Base-by-base conservation (phyloP, 495 filamentous ascomycete species). In the Baudoinia panamericana region DNA sequence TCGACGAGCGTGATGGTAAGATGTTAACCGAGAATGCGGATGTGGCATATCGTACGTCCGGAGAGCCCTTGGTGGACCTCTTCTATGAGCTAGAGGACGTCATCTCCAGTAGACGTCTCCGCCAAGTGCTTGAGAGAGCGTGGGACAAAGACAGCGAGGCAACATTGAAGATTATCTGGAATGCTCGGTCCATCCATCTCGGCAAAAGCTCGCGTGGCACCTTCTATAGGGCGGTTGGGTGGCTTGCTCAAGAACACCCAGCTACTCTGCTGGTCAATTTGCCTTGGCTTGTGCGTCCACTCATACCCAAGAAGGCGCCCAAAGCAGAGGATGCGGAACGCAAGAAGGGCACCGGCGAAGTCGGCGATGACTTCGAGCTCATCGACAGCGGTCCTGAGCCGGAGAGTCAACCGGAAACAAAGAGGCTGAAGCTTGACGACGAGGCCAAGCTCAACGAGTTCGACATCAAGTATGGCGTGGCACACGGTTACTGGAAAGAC, bases 401-500 rank as follows among this genome's bases (percentile, higher is more conserved):
- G 13, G 45, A 48, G 2, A 41, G 41, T 17, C 17, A 39, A 13
- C 41, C 40, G 15, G 13, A 6, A 20, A 7, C 16, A 2, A 50
- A 50, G 35, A 50, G 25, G 33, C 1, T 26, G 8, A 50, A 40
- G 28, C 13, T 50, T 5, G 45, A 54, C 16, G 45, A 52, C 11
- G 28, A 46, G 6, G 36, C 27, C 5, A 6, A 32, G n/a, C 24
- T 36, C 2, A 3, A 32, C 2, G 36, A 44, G 27, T 43, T 41
- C 12, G 49, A 43, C 19, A 59, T 67, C 19, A 48, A 50, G 26
- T 55, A 60, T 31, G 64, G 64, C 15, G 61, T 57, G 7, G 52
- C 63, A 12, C 65, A 68, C 32, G 65, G 67, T 7, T 70, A 70
- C 48, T 69, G 64, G 62, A 65, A 68, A 43, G 65, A 69, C 41